Base-by-base conservation (phyloP, 192 early-diverging fungal genomes). In the Diversispora eburnea region DNA sequence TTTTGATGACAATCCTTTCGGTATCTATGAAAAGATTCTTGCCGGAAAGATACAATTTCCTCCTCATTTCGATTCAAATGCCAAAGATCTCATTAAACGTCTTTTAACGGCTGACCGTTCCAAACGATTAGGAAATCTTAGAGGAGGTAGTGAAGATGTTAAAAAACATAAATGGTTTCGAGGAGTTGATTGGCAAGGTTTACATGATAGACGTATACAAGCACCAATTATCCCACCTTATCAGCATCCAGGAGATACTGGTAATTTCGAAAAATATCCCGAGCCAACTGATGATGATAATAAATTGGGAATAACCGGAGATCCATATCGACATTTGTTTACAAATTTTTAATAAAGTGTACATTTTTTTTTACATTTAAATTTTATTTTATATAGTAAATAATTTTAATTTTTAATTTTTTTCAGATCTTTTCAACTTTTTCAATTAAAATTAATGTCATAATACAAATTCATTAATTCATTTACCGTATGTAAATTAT, bases 1-100 rank as follows among this genome's bases (percentile, higher is more conserved):
- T 83, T 97, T 92, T 79, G 97, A 99, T 84, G 95, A 99, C 78
- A 94, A 95, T 75, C 92, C 95, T 45, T 97, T 97, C 80, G 94
- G 94, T 33, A 99, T 99, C 76, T 99, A 99, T 82, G 97, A 97
- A 83, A 99, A 99, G 82, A 99, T 99, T 76, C 83, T 99, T 22
- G 90, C 88, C 2, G 95, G 97, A 57, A 89, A 88, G 72, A 89
- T 97, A 57, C 89, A 85, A 57, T 99, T 97, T 75, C 94, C 97
- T 25, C 72, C 92, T 13, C 91, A 95, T 82, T 93, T 99, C 68
- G 91, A 94, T 63, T 75, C 89, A 0, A 72, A 86, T 19, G 96
- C 95, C 9, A 92, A 90, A 76, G 96, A 98, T 75, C 84, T 99
- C 25, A 91, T 99, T 74, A 92, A 93, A 73, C 86, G 90, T 17